phyloP scores from a whole-genome alignment of 2,329 filamentous ascomycete genomes.

The Ascochyta clinopodiicola region DNA sequence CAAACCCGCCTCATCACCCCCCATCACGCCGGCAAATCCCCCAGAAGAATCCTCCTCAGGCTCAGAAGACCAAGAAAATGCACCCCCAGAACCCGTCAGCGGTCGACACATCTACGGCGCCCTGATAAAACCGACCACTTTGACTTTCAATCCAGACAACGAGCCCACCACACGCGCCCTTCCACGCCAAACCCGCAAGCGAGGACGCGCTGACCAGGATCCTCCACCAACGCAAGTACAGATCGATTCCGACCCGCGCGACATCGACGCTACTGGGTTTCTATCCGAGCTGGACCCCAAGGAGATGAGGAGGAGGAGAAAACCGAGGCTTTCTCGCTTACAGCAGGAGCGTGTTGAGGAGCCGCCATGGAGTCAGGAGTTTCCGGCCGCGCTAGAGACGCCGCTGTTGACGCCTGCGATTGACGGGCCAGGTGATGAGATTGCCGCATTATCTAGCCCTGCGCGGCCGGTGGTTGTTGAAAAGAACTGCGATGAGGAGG shows the following conservation, averaged over 20 bases:
- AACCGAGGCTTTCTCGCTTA: not conserved
- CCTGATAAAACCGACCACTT: slow-evolving; percentile 3
- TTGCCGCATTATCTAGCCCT: not conserved
- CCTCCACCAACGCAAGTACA: not conserved
- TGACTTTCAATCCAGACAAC: not conserved
- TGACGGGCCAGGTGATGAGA: not conserved
- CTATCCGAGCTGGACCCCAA: slow-evolving; percentile 7
- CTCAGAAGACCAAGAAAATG: slow-evolving; percentile 3
- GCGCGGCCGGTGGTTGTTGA: too few relatives aligned
- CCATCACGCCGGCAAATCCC: slow-evolving; percentile 9
- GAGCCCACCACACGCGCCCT: not conserved
- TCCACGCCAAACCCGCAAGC: not conserved
- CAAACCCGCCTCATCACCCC: not conserved
- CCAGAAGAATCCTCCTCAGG: not conserved
- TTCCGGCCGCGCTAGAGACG: not conserved
- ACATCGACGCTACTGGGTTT: slow-evolving; percentile 16
- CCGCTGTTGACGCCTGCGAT: not conserved
- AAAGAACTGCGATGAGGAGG: not conserved
- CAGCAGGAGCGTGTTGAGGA: not conserved
- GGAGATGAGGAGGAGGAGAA: not conserved
- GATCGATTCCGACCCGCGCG: slow-evolving; percentile 9
- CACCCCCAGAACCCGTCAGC: slow-evolving; percentile 8
- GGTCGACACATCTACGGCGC: slow-evolving; percentile 15
- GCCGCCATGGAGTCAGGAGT: slow-evolving; percentile 11
- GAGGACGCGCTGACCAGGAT: not conserved